phyloP scores from a whole-genome alignment of 2,329 filamentous ascomycete species.

The Coleophoma crateriformis region DNA sequence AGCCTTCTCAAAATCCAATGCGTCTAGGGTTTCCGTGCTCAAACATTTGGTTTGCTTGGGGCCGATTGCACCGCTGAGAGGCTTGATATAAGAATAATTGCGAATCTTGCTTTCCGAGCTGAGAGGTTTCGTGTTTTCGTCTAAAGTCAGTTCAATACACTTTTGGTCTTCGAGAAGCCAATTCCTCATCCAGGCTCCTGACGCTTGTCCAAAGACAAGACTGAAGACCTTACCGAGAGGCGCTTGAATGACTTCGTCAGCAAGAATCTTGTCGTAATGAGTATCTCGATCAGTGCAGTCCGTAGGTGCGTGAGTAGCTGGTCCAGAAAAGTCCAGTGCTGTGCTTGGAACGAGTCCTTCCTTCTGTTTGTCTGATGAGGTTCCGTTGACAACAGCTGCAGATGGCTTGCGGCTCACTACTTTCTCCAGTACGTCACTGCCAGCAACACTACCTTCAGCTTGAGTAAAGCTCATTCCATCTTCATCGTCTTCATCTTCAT shows the following conservation, averaged over 20 bases:
- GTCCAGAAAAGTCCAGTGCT: conserved; percentile 71
- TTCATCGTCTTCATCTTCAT: conserved; percentile 74
- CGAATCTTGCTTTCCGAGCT: conserved; percentile 69
- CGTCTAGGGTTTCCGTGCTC: conserved; percentile 78
- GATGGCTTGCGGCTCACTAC: conserved; percentile 68
- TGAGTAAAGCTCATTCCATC: conserved; percentile 52
- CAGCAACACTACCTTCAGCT: conserved; percentile 34
- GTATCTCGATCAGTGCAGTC: conserved; percentile 73
- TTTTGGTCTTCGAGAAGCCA: conserved; percentile 87
- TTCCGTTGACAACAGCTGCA: conserved; percentile 41
- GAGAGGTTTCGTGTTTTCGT: conserved; percentile 70
- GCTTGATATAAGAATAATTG: conserved; percentile 86
- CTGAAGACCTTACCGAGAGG: conserved; percentile 90
- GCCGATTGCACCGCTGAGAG: conserved; percentile 75
- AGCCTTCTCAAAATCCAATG: conserved; percentile 79
- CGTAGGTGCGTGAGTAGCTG: conserved; percentile 74
- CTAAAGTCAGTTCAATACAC: conserved; percentile 78
- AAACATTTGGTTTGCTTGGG: conserved; percentile 94
- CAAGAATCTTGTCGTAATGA: conserved; percentile 81
- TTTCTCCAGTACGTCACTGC: conserved; percentile 56
- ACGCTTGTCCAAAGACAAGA: conserved; percentile 78
- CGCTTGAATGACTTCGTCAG: conserved; percentile 80
- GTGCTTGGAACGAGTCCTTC: conserved; percentile 38
- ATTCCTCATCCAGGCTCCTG: conserved; percentile 75
- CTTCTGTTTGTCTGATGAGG: conserved; percentile 41